Percentiles rank a stretch among this genome's conserved stretches.
Evolutionary conservation across 768 basidiomycete genomes (phyloP).

Genomic region (Xerocomellus intermedius): DNA sequence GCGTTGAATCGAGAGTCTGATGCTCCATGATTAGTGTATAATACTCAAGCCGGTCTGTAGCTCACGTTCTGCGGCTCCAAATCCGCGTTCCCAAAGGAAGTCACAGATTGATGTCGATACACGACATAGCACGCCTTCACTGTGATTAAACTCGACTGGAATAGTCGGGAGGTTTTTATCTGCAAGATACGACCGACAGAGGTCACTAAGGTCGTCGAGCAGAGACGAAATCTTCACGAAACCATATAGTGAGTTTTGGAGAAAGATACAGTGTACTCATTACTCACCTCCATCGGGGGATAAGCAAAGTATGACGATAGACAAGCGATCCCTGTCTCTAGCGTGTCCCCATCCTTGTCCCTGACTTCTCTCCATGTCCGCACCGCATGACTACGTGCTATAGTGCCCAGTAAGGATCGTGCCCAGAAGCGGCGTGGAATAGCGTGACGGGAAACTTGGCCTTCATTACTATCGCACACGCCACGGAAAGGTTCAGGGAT

Average conservation of each 20-base stretch:
- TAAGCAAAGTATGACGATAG: constrained; percentile 53
- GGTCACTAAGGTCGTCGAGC: constrained; percentile 39
- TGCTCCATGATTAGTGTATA: not conserved
- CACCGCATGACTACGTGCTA: constrained; percentile 44
- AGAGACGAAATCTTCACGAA: constrained; percentile 37
- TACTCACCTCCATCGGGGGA: constrained; percentile 42
- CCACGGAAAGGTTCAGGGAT: constrained; percentile 32
- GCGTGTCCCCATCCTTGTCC: constrained; percentile 21
- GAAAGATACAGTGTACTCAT: not conserved
- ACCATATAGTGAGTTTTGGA: not conserved
- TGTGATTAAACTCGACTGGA: constrained; percentile 31
- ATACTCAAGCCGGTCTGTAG: not conserved
- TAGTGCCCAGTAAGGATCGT: constrained; percentile 39
- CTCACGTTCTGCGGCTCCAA: constrained; percentile 44
- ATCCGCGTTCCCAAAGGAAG: constrained; percentile 51
- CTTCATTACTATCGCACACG: constrained; percentile 10
- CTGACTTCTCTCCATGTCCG: constrained; percentile 34
- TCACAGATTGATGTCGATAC: constrained; percentile 46
- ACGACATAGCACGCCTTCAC: constrained; percentile 24
- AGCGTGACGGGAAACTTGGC: constrained; percentile 26
- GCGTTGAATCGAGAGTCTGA: constrained; percentile 41
- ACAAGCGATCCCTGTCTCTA: constrained; percentile 48
- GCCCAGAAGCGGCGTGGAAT: constrained; percentile 54
- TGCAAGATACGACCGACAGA: constrained; percentile 42
- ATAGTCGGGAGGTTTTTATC: constrained; percentile 29